These are phyloP conservation scores for Torulaspora maleeae DNA, from an alignment of 805 yeast species.

Conservation along the genomic window DNA sequence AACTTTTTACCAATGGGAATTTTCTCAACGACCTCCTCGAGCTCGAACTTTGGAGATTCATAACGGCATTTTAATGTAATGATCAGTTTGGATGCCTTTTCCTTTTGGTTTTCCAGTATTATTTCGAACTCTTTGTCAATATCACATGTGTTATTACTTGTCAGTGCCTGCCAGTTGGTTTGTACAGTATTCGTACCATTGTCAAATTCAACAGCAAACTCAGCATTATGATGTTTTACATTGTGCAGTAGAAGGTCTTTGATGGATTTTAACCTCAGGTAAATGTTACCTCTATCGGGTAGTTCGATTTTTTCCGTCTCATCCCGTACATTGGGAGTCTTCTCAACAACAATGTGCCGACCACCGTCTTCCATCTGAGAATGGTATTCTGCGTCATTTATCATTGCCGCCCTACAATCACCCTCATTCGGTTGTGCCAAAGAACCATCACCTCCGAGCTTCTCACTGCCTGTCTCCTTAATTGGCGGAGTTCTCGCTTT, in stretches of 20 bases:
- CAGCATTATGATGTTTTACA: conserved; percentile 42
- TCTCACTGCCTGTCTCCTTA: neutral
- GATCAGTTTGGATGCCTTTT: conserved; percentile 52
- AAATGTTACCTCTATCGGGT: conserved; percentile 45
- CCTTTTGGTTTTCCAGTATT: conserved; percentile 28
- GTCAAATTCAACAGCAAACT: conserved; percentile 53
- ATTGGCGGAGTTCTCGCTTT: conserved; percentile 6
- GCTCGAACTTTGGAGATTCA: conserved; percentile 38
- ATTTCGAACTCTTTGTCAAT: conserved; percentile 74
- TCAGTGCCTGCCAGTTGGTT: conserved; percentile 46
- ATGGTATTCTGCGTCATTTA: no score
- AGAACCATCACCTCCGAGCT: neutral
- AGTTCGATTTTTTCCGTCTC: neutral
- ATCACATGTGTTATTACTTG: conserved; percentile 28
- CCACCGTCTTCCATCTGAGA: no score
- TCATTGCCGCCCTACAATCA: neutral
- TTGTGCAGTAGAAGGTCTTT: conserved; percentile 47
- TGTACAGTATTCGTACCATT: conserved; percentile 77
- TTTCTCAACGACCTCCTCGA: conserved; percentile 58
- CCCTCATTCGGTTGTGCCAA: neutral
- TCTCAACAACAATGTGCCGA: neutral
- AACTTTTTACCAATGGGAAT: conserved; percentile 40
- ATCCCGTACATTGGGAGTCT: neutral
- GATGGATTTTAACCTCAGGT: conserved; percentile 47
- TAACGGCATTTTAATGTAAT: conserved; percentile 69